phyloP scores from a whole-genome alignment of 192 early-diverging fungal genomes.

The Coemansia asiatica region DNA sequence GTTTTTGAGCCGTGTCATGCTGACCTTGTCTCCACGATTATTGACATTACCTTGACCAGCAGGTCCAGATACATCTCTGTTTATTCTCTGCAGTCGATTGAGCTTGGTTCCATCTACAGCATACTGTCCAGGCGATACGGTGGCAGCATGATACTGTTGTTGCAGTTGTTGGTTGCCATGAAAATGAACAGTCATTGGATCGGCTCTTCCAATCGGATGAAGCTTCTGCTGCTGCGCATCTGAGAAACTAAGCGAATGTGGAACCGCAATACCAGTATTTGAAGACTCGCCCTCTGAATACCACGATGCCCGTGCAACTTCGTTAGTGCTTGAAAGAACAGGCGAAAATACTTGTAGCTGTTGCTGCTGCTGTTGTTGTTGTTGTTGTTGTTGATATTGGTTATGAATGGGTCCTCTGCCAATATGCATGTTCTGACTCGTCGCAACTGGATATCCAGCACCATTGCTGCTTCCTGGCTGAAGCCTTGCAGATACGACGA shows the following conservation, averaged over 20 bases:
- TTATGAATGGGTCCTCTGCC: neutral
- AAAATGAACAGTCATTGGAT: slow-evolving; percentile 16
- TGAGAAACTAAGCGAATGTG: slow-evolving; percentile 15
- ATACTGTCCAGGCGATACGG: slow-evolving; percentile 3
- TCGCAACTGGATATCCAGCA: neutral
- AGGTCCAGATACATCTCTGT: neutral
- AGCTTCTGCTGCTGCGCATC: slow-evolving; percentile 40
- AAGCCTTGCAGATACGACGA: neutral
- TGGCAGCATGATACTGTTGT: neutral
- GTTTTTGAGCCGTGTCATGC: slow-evolving; percentile 50
- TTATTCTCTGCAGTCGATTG: slow-evolving; percentile 13
- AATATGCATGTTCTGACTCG: neutral
- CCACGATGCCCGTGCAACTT: slow-evolving; percentile 21
- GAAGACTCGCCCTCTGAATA: slow-evolving; percentile 27
- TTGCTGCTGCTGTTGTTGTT: neutral
- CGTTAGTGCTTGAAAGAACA: neutral
- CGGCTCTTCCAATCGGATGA: slow-evolving; percentile 23
- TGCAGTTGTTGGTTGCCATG: neutral
- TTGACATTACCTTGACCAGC: neutral
- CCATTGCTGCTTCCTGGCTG: neutral
- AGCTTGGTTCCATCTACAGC: slow-evolving; percentile 4
- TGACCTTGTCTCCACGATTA: slow-evolving; percentile 29
- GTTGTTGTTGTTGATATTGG: neutral
- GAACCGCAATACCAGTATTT: neutral
- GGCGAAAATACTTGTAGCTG: neutral